Conservation (phyloP, 2,329 filamentous ascomycete genomes). For the Colletotrichum gigasporum region DNA sequence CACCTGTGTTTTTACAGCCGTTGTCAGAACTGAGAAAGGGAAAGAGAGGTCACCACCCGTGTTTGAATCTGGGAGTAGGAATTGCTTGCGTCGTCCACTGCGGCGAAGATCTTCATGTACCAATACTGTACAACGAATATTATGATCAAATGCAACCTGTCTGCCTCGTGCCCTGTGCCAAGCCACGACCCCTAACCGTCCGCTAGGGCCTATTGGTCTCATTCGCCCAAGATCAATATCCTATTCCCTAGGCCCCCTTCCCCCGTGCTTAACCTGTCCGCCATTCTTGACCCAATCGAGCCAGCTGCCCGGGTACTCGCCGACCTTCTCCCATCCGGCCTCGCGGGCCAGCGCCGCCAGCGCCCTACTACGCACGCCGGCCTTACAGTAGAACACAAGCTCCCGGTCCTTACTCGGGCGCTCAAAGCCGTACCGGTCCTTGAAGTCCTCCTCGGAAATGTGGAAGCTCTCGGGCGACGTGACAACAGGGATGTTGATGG, state of each 20-base stretch:
- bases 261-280: slow-evolving; percentile 63
- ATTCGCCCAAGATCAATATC: neutral
- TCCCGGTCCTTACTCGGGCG: slow-evolving; percentile 67
- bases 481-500: slow-evolving; percentile 83
- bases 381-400: slow-evolving; percentile 92
- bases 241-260: neutral
- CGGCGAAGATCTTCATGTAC: neutral
- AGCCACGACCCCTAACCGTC: neutral
- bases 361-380: slow-evolving; percentile 82
- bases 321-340: slow-evolving; percentile 77
- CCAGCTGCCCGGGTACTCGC: slow-evolving; percentile 81
- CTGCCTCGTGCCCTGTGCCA: neutral
- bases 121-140: slow-evolving; percentile 27
- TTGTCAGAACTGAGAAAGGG: neutral
- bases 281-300: slow-evolving; percentile 82
- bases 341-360: slow-evolving; percentile 81
- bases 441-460: slow-evolving; percentile 80
- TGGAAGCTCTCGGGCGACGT: slow-evolving; percentile 83
- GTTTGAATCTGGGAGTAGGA: neutral
- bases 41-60: neutral
- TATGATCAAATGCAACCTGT: slow-evolving; percentile 15
- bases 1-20: neutral
- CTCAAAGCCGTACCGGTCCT: slow-evolving; percentile 80
- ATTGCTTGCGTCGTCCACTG: neutral
- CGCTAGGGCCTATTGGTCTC: neutral